Evolutionary conservation across 495 filamentous ascomycete species (phyloP).

Genomic region (Penicillium maclennaniae): DNA sequence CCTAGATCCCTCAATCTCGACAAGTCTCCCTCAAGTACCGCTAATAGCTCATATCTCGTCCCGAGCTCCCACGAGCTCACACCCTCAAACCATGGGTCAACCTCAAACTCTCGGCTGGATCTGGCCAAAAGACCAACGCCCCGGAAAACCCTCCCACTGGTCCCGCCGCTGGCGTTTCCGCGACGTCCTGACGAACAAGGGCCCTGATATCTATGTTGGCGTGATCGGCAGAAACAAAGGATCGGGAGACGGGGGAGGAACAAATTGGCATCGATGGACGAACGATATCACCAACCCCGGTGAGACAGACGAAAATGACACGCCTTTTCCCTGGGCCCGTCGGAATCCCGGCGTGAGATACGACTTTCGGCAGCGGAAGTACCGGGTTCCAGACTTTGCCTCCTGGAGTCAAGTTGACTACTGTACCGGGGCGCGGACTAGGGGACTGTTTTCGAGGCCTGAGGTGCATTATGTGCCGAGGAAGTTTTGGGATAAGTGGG

Average conservation of each 20-base stretch:
- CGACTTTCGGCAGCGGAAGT: slow-evolving; percentile 30
- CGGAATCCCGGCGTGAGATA: slow-evolving; percentile 18
- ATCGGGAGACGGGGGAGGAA: slow-evolving; percentile 3
- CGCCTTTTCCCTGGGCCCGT: slow-evolving; percentile 13
- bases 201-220: slow-evolving; percentile 44
- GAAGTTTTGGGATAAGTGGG: slow-evolving; percentile 28
- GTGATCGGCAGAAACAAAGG: slow-evolving; percentile 5
- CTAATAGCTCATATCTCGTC: neutral
- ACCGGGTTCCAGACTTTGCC: slow-evolving; percentile 24
- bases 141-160: slow-evolving; percentile 33
- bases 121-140: slow-evolving; percentile 40
- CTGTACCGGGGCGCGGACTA: slow-evolving; percentile 11
- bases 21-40: neutral
- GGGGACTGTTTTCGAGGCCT: slow-evolving; percentile 3
- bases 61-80: neutral
- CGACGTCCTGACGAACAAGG: slow-evolving; percentile 37
- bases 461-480: slow-evolving; percentile 25
- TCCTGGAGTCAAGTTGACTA: slow-evolving; percentile 32
- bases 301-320: slow-evolving; percentile 4
- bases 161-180: slow-evolving; percentile 30
- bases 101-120: slow-evolving; percentile 26
- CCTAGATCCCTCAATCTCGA: too few relatives aligned
- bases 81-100: slow-evolving; percentile 6
- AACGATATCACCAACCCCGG: neutral
- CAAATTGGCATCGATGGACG: slow-evolving; percentile 26